Evolutionary conservation across 2,329 filamentous ascomycete genomes (phyloP), one percentile per base, ranked within the genome.

Genomic region (Rhytidhysteron rufulum): DNA sequence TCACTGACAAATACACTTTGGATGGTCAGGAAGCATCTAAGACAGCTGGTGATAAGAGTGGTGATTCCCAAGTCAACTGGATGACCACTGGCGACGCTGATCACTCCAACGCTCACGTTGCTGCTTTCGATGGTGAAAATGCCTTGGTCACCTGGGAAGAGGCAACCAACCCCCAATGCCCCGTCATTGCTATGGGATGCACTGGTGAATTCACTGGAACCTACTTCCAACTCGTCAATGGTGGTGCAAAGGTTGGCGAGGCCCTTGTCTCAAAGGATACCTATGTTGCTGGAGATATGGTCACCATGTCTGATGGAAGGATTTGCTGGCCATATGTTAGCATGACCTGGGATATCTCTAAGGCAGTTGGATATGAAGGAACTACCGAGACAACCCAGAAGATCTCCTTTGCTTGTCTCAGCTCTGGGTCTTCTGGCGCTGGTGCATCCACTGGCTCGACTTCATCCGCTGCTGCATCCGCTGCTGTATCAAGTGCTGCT

Each of bases 201-300:
- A 63, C 66, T 31, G 79, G 79, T n/a, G 62, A 66, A 4, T 82
- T 78, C 55, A 69, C 74, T 3, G 79, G 79, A 8, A 74, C 79
- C 6, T 75, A 71, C 58, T 82, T 78, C 68, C 79, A 82, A 63
- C 65, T 77, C 38, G 73, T 82, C 19, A 68, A 71, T 51, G 58
- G 66, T 10, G 79, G 79, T 2, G 61, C 67, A 38, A 77, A 71
- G 54, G 63, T 80, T 25, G 79, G 78, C 16, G 62, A 68, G 13
- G 60, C 74, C 1, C 51, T 80, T 42, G 68, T 66, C 39, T 71
- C 69, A n/a, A 69, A 58, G 10, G 69, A 80, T 53, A 72, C 74
- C n/a, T 79, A 70, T 50, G 76, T 83, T 33, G 75, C 78, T 6
- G 79, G 79, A 29, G 79, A 83, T 51, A 80, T 82, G 70, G 77